Base-by-base conservation (phyloP, 2,329 filamentous ascomycete genomes). In the Pyrenophora graminea region DNA sequence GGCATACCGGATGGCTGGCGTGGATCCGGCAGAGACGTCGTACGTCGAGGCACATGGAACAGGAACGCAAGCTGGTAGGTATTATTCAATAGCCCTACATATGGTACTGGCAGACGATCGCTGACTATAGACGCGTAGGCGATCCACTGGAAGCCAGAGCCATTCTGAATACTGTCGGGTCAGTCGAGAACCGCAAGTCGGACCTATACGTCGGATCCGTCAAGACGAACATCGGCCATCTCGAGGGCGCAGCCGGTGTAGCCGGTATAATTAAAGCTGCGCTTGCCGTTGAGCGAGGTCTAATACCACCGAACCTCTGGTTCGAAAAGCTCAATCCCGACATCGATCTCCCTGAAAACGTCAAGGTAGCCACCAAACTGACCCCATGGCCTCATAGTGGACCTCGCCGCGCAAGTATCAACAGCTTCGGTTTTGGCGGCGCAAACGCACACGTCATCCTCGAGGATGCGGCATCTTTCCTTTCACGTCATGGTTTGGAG, bases 401-500 rank as follows among this genome's bases (percentile, higher is more conserved):
- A 2, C 63, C 66, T 36, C 55, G 55, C 32, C 71, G 75, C 27
- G 77, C 76, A 2, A 76, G 76, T 32, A 70, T 82, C 1, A 80
- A 79, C 48, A 74, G 74, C 13, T 81, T 80, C 53, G 78, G 76
- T 1, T 74, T 74, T 40, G 74, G 76, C 4, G 77, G 76, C 4
- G 72, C 76, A 1, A 77, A 67, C 36, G 66, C 61, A 5, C 68
- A 71, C 54, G 55, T 65, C 0, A 62, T 71, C 8, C 50, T 45
- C 31, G 45, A 53, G 19, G 50, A 48, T 23, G 32, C 48, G n/a
- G 48, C 48, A 7, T 46, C 42, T 27, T 42, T 38, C 30, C 30
- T 51, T 32, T 32, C 31, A 32, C 42, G 43, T 2, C 42, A 47
- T 42, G 43, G 48, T 1, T 25, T 51, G 23, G 38, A 37, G 5